A percentile compares a stretch with the other conserved stretches of the same genome.
These are phyloP conservation scores for Lactifluus hygrophoroides DNA, from an alignment of 768 basidiomycete species.

Conservation along the genomic window DNA sequence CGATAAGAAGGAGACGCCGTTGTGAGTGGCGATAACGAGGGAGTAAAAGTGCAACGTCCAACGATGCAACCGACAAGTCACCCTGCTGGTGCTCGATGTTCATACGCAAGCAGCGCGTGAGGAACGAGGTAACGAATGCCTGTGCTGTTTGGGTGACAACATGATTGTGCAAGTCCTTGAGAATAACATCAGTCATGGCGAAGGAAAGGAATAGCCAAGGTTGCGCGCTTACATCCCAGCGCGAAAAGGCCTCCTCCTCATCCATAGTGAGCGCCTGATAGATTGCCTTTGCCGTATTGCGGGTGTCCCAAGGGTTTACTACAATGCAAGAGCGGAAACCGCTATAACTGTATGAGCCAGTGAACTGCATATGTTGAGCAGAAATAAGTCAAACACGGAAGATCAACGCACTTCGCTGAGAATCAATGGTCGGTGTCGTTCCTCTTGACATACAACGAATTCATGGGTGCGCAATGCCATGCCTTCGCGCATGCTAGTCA, in stretches of 20 bases:
- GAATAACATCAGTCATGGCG: neutral
- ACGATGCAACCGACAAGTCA: conserved; percentile 32
- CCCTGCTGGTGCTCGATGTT: conserved; percentile 54
- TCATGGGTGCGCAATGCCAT: conserved; percentile 81
- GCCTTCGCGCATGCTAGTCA: conserved; percentile 77
- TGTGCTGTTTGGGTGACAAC: conserved; percentile 84
- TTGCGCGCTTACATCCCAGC: conserved; percentile 57
- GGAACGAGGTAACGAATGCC: conserved; percentile 71
- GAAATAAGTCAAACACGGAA: neutral
- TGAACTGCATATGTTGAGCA: conserved; percentile 45
- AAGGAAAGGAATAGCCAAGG: neutral
- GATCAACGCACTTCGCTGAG: conserved; percentile 56
- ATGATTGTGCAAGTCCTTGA: conserved; percentile 67
- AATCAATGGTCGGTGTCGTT: conserved; percentile 56
- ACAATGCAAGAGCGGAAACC: conserved; percentile 83
- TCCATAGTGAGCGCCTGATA: conserved; percentile 68
- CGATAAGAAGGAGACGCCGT: conserved; percentile 60
- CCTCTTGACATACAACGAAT: conserved; percentile 81
- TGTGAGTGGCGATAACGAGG: conserved; percentile 59
- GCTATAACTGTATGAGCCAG: conserved; percentile 78
- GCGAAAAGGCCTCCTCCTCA: conserved; percentile 58
- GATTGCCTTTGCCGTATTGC: conserved; percentile 80
- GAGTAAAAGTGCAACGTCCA: conserved; percentile 45
- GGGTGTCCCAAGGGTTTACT: conserved; percentile 78
- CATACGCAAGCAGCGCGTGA: conserved; percentile 63